Base-by-base conservation (phyloP, 805 yeast genomes). In the Metschnikowia baotianmanensis region DNA sequence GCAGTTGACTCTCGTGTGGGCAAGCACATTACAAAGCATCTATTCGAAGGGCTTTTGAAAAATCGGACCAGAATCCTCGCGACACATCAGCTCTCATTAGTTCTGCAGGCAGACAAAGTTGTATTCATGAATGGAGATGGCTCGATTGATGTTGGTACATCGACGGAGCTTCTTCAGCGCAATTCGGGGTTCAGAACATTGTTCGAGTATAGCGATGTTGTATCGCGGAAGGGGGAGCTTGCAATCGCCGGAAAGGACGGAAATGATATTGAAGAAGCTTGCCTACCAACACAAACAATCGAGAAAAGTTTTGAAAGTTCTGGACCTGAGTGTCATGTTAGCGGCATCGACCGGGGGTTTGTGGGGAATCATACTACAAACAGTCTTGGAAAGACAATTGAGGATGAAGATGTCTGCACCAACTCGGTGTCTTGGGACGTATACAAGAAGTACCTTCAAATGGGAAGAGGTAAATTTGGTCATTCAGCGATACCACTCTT, bases 171-270 rank as follows among this genome's bases (percentile, higher is more conserved):
- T 41, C 46, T 45, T 15, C 35, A 30, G 6, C 55, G 63, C 42
- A 81, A 76, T 47, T 36, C 52, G 3, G 72, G 68, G 7, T 82
- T 86, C 53, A 62, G 61, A 16, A 67, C 71, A 11, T 65, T 83
- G 51, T 69, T 82, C 64, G 71, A 75, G 31, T 77, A 62, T 50
- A 63, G 72, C 42, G 42, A 50, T 24, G 62, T 58, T 11, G 38
- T 42, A 13, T 15, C 1, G 9, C 5, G 19, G 7, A 36, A 44
- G 10, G 45, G 31, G 6, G 42, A 42, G 15, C 21, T 31, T 3
- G 36, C 26, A 22, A 37, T 31, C 41, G 10, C 17, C 13, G 34
- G 12, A 19, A 11, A 5, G 12, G 12, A 10, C 4, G 9, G 10
- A 12, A 18, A 10, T 6, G 2, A 11, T 7, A 25, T 15, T 12